phyloP scores from a whole-genome alignment of 176 grass and related monocot species.

The Cenchrus fungigraminus region DNA sequence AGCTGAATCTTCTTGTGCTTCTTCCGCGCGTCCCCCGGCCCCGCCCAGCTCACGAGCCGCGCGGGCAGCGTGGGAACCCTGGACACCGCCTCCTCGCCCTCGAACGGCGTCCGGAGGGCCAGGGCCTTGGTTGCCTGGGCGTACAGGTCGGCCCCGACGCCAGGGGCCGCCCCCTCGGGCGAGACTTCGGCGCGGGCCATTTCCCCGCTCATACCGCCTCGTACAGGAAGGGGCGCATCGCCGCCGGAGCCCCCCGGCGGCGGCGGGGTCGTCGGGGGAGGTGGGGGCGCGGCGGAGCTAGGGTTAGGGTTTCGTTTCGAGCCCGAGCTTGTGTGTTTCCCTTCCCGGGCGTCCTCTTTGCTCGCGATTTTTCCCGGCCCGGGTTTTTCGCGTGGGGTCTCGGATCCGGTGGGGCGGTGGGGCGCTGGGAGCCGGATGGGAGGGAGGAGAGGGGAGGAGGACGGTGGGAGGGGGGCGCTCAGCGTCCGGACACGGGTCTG shows the following conservation, averaged over 20 bases:
- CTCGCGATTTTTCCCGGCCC: slow-evolving; percentile 47
- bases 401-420: slow-evolving; percentile 66
- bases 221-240: slow-evolving; percentile 40
- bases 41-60: slow-evolving; percentile 65
- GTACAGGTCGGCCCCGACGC: slow-evolving; percentile 50
- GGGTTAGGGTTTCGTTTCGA: slow-evolving; percentile 93
- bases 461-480: not conserved
- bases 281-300: slow-evolving; percentile 41
- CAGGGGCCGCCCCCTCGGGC: slow-evolving; percentile 42
- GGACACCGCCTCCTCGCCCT: slow-evolving; percentile 62
- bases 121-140: slow-evolving; percentile 82
- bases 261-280: not conserved
- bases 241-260: slow-evolving; percentile 38
- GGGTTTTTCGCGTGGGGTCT: slow-evolving; percentile 66
- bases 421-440: not conserved
- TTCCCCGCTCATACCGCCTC: slow-evolving; percentile 57
- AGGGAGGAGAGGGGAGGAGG: not conserved
- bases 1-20: slow-evolving; percentile 74
- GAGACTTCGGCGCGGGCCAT: slow-evolving; percentile 51
- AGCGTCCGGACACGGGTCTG: slow-evolving; percentile 41
- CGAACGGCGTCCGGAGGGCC: slow-evolving; percentile 76
- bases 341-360: slow-evolving; percentile 41
- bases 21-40: slow-evolving; percentile 57
- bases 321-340: slow-evolving; percentile 21
- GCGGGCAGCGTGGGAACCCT: slow-evolving; percentile 76